Base-by-base conservation (phyloP, 2,329 filamentous ascomycete species). In the Claviceps lovelessii region DNA sequence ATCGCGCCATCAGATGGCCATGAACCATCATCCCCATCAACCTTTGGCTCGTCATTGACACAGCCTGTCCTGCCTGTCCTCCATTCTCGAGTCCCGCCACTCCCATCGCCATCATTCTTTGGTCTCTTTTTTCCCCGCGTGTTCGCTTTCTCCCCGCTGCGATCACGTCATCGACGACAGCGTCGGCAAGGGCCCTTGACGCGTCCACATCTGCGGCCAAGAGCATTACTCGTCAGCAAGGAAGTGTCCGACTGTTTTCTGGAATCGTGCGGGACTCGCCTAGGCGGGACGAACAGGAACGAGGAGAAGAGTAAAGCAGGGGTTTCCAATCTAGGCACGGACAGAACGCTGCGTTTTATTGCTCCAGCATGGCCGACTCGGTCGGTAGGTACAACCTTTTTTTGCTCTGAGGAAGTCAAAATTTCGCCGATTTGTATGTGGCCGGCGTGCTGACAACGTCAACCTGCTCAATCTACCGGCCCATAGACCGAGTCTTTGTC, bases 401-500 rank as follows among this genome's bases (percentile, higher is more conserved):
- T 37, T n/a, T 13, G 8, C 41, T 39, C 17, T 5, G 17, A 17
- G 13, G 28, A 31, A 31, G 1, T 31, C 13, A 31, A 33, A 23
- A 2, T 23, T 33, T 31, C 1, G 7, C 9, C 35, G 35, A 37
- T 37, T 13, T 1, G 28, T 11, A 23, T 47, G n/a, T 23, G 35
- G 11, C 9, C 13, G 28, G 15, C 17, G 41, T 48, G 55, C 54
- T 56, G 56, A 60, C 52, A 28, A 15, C 19, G 42, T 47, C 44
- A 35, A 35, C 54, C 51, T 35, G 10, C 50, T 46, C 44, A 29
- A 29, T 29, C 10, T 28, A 23, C 23, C 29, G 15, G 37, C 39
- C 54, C 45, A 47, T 63, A 97, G 93, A 98, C 75, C 86, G 93
- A 72, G 93, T 98, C 67, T 98, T 98, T 71, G 91, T 94, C 69